Evolutionary conservation across 257 asterid genomes (phyloP).

Genomic region (Catharanthus roseus): DNA sequence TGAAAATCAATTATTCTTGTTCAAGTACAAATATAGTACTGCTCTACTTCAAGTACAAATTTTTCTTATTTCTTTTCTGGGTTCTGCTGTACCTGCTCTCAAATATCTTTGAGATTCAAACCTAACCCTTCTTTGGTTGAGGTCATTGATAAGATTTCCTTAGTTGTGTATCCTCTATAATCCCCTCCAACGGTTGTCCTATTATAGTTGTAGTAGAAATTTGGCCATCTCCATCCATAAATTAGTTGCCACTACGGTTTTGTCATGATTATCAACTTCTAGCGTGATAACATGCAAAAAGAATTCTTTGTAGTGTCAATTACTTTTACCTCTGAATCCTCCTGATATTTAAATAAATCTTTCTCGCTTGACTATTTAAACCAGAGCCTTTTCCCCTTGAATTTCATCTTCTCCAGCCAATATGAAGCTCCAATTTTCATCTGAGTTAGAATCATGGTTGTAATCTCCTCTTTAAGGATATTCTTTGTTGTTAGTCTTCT

Average conservation of each 20-base stretch:
- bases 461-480: too few relatives aligned
- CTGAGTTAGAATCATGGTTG: too few relatives aligned
- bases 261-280: constrained; percentile 17
- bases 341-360: too few relatives aligned
- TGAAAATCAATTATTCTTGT: neutral
- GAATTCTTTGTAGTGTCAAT: constrained; percentile 13
- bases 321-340: constrained; percentile 18
- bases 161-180: neutral
- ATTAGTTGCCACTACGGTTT: constrained; percentile 20
- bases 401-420: too few relatives aligned
- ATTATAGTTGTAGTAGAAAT: neutral
- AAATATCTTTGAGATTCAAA: constrained; percentile 29
- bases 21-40: too few relatives aligned
- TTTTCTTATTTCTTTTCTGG: constrained; percentile 61
- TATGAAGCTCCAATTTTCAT: too few relatives aligned
- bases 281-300: neutral
- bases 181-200: neutral
- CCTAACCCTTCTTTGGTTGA: constrained; percentile 11
- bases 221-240: constrained; percentile 15
- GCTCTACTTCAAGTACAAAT: too few relatives aligned
- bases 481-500: too few relatives aligned
- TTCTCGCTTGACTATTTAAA: too few relatives aligned
- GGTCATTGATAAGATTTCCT: neutral
- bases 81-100: constrained; percentile 40
- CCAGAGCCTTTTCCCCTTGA: too few relatives aligned